Evolutionary conservation across 805 yeast species (phyloP).

Genomic region (Wilhelminamyces savonicus): DNA sequence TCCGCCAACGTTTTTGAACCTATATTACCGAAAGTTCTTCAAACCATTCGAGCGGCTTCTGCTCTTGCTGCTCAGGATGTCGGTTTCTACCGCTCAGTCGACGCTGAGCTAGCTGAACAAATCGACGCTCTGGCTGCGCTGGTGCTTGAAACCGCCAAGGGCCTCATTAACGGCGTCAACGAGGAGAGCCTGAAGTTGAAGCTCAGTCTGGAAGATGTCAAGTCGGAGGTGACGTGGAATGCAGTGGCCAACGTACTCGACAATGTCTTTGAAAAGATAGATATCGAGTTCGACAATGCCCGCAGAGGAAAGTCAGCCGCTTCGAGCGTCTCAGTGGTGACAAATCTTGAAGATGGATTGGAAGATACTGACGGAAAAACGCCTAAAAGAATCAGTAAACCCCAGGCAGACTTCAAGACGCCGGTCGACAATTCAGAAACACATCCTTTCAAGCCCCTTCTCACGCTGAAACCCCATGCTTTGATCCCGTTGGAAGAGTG

Average conservation of each 20-base stretch:
- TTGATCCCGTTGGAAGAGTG: conserved; percentile 50
- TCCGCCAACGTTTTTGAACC: too few relatives aligned
- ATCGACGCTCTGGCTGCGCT: conserved; percentile 36
- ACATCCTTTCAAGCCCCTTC: conserved; percentile 71
- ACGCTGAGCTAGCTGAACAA: conserved; percentile 34
- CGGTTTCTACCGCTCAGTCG: conserved; percentile 64
- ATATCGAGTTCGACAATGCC: conserved; percentile 53
- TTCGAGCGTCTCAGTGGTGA: conserved; percentile 14
- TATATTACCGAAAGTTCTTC: conserved; percentile 43
- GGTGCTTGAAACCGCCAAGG: conserved; percentile 42
- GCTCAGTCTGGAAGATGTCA: conserved; percentile 38
- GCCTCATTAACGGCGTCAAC: conserved; percentile 25
- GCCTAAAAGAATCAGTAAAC: conserved; percentile 45
- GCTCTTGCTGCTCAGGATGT: conserved; percentile 76
- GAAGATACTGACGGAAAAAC: conserved; percentile 5
- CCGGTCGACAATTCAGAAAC: conserved; percentile 64
- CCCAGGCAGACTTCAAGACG: conserved; percentile 55
- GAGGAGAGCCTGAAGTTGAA: conserved; percentile 20
- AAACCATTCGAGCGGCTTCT: conserved; percentile 58
- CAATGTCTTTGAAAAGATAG: conserved; percentile 67
- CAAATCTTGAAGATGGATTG: conserved; percentile 45
- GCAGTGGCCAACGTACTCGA: conserved; percentile 60
- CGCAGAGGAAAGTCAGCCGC: conserved; percentile 9
- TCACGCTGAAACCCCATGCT: conserved; percentile 69
- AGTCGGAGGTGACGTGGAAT: conserved; percentile 49